Percentiles rank a stretch among this genome's conserved stretches.
Conservation (phyloP, 192 early-diverging fungal genomes). For the Linnemannia hyalina region DNA sequence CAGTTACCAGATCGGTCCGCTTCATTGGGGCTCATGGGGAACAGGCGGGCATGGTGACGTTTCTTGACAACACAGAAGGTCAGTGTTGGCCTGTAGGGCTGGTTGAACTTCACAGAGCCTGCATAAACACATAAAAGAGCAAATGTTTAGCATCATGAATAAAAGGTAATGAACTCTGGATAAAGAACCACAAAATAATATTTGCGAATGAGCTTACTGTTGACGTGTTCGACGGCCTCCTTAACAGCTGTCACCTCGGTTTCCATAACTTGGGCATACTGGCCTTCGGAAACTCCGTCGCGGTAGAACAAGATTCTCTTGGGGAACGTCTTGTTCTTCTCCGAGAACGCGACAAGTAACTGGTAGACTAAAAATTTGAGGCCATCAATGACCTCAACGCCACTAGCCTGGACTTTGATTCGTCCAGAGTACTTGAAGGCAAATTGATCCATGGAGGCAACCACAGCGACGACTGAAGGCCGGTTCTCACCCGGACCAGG, state of each 20-base stretch:
- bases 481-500: slow-evolving; percentile 69
- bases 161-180: not conserved
- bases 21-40: slow-evolving; percentile 68
- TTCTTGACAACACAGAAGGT: slow-evolving; percentile 81
- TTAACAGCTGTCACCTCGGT: slow-evolving; percentile 80
- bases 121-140: not conserved
- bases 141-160: not conserved
- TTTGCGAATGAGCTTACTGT: slow-evolving; percentile 63
- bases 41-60: slow-evolving; percentile 86
- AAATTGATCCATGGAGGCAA: slow-evolving; percentile 46
- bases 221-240: slow-evolving; percentile 17
- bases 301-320: slow-evolving; percentile 82
- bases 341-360: slow-evolving; percentile 65
- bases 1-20: slow-evolving; percentile 82
- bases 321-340: slow-evolving; percentile 62
- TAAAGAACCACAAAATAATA: not conserved
- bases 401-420: slow-evolving; percentile 20
- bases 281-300: slow-evolving; percentile 87
- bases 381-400: slow-evolving; percentile 38
- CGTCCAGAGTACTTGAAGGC: slow-evolving; percentile 27
- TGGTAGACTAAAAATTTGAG: slow-evolving; percentile 62
- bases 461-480: slow-evolving; percentile 41
- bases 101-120: slow-evolving; percentile 29
- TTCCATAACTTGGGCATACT: slow-evolving; percentile 74
- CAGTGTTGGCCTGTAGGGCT: slow-evolving; percentile 75